Base-by-base conservation (phyloP, 2,329 filamentous ascomycete species). In the Pseudopyricularia cyperi region DNA sequence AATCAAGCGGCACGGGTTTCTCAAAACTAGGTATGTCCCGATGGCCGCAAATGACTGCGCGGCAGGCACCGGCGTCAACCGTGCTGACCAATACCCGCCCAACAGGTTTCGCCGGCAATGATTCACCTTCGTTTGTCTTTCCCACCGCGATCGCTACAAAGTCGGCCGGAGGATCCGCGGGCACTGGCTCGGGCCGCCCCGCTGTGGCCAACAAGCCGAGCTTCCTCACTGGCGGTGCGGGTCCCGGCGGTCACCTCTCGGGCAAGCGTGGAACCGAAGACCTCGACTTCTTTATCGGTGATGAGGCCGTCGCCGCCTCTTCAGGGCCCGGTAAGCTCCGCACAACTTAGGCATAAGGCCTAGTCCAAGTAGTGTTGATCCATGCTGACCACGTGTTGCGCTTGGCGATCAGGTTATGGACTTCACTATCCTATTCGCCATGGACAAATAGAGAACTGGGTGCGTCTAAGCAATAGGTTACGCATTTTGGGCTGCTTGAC, bases 371-470 rank as follows among this genome's bases (percentile, higher is more conserved):
- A 11, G 28, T 7, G 33, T 28, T 4, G 7, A n/a, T 26, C 22
- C 24, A 24, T 24, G 19, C 39, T 44, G 39, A 44, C 39, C 15
- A 24, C 24, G 19, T 24, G 11, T 14, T 30, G 28, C 51, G 53
- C 57, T 57, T 44, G 37, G 46, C 52, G 54, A 42, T 4, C 59
- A 88, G 87, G 93, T 58, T 98, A 98, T 71, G 91, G 89, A 53
- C 77, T 98, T 66, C 89, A 97, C 71, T 98, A 97, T 69, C 93
- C 93, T 53, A 97, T 98, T 62, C 83, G 93, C 58, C 93, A 98
- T 65, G 93, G 93, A 48, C 93, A 98, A 74, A 88, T 98, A 68
- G 93, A 98, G 73, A 97, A 98, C 67, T 98, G 93, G 93, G 87
- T 93, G 74, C 53, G 79, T 56, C 33, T 26, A 15, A 14, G 19